phyloP scores from a whole-genome alignment of 2,329 filamentous ascomycete genomes.

The Dactylellina leptospora region DNA sequence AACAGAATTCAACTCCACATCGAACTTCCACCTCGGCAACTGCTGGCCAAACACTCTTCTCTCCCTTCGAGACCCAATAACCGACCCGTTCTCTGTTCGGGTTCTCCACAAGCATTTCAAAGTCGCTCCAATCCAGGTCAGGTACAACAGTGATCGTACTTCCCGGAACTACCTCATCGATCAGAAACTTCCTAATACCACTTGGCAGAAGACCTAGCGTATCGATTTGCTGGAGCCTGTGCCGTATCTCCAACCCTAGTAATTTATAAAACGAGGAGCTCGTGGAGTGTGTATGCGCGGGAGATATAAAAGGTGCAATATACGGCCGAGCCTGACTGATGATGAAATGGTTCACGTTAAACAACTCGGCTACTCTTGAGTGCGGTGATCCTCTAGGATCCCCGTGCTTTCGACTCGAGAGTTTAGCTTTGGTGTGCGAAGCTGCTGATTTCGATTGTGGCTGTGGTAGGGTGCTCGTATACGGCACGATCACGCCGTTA shows the following conservation, averaged over 20 bases:
- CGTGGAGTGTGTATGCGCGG: constrained; percentile 74
- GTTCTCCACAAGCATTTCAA: constrained; percentile 80
- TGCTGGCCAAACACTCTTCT: constrained; percentile 89
- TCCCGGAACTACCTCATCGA: constrained; percentile 82
- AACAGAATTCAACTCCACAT: constrained; percentile 84
- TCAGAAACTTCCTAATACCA: constrained; percentile 76
- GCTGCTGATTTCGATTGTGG: background rate
- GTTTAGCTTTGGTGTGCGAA: constrained; percentile 17
- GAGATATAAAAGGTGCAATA: constrained; percentile 82
- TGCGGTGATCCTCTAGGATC: constrained; percentile 67
- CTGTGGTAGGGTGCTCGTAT: constrained; percentile 72
- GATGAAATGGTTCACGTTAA: constrained; percentile 95
- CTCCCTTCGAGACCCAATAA: constrained; percentile 85
- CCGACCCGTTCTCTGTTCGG: constrained; percentile 78
- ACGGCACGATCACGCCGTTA: constrained; percentile 75
- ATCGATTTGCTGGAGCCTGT: constrained; percentile 82
- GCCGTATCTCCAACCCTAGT: constrained; percentile 73
- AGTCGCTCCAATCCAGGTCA: constrained; percentile 76
- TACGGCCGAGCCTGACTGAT: constrained; percentile 92
- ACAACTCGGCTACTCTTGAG: constrained; percentile 78
- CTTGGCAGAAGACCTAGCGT: constrained; percentile 76
- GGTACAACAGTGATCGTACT: constrained; percentile 83
- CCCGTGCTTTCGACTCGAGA: constrained; percentile 36
- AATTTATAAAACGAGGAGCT: constrained; percentile 65
- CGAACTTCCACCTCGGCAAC: constrained; percentile 81